Base-by-base conservation (phyloP, 805 yeast genomes). In the Kluyveromyces lactis region DNA sequence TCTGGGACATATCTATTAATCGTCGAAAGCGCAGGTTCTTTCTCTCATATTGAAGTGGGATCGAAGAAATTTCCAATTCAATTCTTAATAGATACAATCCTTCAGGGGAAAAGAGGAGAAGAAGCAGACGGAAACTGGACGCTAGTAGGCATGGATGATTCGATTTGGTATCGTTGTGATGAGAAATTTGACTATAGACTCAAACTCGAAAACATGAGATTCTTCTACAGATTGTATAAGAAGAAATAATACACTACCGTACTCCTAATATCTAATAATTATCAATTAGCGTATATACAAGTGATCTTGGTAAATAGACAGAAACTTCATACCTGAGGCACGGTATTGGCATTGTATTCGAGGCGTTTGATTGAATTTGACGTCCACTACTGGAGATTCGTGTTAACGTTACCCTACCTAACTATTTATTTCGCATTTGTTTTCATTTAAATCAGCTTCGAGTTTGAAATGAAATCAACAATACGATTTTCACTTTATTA, bases 21-120 rank as follows among this genome's bases (percentile, higher is more conserved):
- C 18, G 75, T 85, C 2, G 96, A 86, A 52, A 81, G 92, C 62
- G 96, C 96, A 0, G 95, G 96, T 0, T 82, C 94, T 8, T 86
- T 79, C 59, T 84, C 95, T 1, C 80, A 85, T 50, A 82, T 86
- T 28, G 70, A 76, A 2, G 71, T 86, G 31, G 95, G 95, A 3
- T 59, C 75, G 23, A 86, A 81, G 56, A 73, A 67, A 47, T 86
- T 86, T 63, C 95, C 95, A 0, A 79, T 86, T 3, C 87, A 85
- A 47, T 85, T 81, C 50, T 66, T 86, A 29, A 67, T 87, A 9
- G 95, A 86, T 52, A 83, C 81, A 27, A 68, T 85, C 1, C 61
- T 86, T 26, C 67, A 77, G 18, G 84, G 85, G 2, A 67, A 61
- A 42, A 66, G 66, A 23, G 62, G 62, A 2, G 52, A 51, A 21